phyloP scores from a whole-genome alignment of 441 rosid genomes.

The Eruca vesicaria region DNA sequence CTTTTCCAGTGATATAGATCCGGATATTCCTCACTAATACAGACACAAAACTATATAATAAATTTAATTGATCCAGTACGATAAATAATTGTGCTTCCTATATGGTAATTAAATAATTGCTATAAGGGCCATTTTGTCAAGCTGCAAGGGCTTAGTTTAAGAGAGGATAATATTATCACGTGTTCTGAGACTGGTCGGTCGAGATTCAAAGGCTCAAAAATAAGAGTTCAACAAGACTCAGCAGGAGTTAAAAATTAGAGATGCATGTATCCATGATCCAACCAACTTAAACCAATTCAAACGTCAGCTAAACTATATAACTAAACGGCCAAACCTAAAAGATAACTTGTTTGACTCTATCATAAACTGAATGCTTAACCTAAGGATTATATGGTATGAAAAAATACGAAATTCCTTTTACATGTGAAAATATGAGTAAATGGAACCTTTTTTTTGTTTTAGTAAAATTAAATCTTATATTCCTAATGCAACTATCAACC shows the following conservation, averaged over 20 bases:
- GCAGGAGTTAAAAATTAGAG: neutral
- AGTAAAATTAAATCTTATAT: neutral
- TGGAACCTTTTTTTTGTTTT: neutral
- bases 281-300: neutral
- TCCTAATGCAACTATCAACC: neutral
- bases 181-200: neutral
- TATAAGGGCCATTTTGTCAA: neutral
- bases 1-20: neutral
- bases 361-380: too few relatives aligned
- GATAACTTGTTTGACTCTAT: neutral
- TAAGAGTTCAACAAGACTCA: neutral
- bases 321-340: neutral
- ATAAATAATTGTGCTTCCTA: constrained; percentile 1
- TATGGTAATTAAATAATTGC: constrained; percentile 9
- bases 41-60: neutral
- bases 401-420: neutral
- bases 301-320: neutral
- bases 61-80: neutral
- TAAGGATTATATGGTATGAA: too few relatives aligned
- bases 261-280: neutral
- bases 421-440: neutral
- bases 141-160: neutral
- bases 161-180: constrained; percentile 3
- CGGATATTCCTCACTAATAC: neutral
- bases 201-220: neutral